These are phyloP conservation scores for Wallacemonas collosoma DNA, from an alignment of 208 protist genomes.

Conservation along the genomic window DNA sequence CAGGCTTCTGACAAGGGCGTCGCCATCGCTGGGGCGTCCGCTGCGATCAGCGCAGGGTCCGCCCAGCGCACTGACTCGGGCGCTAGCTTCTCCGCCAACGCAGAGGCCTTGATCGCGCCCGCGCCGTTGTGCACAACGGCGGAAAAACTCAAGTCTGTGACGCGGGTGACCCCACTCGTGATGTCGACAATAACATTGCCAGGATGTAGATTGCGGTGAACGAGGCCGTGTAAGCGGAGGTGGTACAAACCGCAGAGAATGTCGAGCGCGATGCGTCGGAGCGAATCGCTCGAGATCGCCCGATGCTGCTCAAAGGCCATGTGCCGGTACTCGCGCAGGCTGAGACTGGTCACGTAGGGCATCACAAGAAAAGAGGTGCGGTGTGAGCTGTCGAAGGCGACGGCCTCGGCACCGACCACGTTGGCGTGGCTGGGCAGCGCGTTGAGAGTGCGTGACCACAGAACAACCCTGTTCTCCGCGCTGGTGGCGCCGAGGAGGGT, in stretches of 20 bases:
- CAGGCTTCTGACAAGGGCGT: not conserved
- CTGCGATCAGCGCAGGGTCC: slow-evolving; percentile 7
- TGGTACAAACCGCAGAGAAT: slow-evolving; percentile 14
- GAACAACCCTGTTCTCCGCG: slow-evolving; percentile 7
- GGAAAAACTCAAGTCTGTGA: slow-evolving; percentile 16
- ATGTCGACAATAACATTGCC: slow-evolving; percentile 16
- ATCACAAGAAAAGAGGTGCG: slow-evolving; percentile 5
- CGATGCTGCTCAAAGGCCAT: slow-evolving; percentile 20
- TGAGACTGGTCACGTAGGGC: slow-evolving; percentile 17
- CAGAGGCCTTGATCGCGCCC: slow-evolving; percentile 9
- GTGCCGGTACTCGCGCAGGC: slow-evolving; percentile 14
- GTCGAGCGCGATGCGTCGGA: slow-evolving; percentile 12
- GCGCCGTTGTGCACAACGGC: slow-evolving; percentile 5
- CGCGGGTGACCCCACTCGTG: slow-evolving; percentile 1
- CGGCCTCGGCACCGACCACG: not conserved
- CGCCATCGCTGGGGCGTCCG: not conserved
- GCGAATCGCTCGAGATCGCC: slow-evolving; percentile 11
- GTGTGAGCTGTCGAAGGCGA: not conserved
- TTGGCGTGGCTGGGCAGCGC: slow-evolving; percentile 10
- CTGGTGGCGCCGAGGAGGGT: slow-evolving; percentile 13
- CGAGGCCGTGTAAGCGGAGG: slow-evolving; percentile 2
- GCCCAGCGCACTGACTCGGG: slow-evolving; percentile 11
- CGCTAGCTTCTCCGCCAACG: slow-evolving; percentile 9
- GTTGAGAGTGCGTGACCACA: not conserved
- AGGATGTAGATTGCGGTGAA: slow-evolving; percentile 13